Conservation (phyloP, 495 filamentous ascomycete species). For the Penicillium flavigenum region DNA sequence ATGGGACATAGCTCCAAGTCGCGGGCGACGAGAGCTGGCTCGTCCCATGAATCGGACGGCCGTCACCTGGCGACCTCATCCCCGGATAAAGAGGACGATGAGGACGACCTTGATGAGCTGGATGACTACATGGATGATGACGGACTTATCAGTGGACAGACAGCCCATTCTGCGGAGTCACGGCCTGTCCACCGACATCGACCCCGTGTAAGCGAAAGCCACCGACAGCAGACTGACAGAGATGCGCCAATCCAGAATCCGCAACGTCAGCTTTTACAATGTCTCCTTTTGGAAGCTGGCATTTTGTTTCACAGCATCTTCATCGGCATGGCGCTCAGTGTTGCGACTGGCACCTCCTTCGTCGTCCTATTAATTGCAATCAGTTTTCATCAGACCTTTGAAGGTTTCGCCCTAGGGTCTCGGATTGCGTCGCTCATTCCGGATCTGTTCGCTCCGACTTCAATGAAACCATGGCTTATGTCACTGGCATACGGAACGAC, state of each 20-base stretch:
- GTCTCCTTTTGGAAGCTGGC: slow-evolving; percentile 76
- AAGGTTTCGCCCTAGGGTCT: slow-evolving; percentile 73
- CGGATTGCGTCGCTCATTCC: slow-evolving; percentile 67
- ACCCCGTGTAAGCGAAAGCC: slow-evolving; percentile 16
- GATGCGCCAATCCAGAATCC: slow-evolving; percentile 39
- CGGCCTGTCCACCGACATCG: slow-evolving; percentile 15
- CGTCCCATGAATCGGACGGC: slow-evolving; percentile 16
- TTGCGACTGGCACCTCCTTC: slow-evolving; percentile 74
- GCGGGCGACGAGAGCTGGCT: slow-evolving; percentile 9
- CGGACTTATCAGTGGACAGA: slow-evolving; percentile 18
- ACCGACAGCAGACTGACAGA: slow-evolving; percentile 20
- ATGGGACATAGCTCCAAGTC: slow-evolving; percentile 18
- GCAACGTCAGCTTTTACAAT: slow-evolving; percentile 69
- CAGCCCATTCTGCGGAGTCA: slow-evolving; percentile 4
- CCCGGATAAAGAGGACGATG: slow-evolving; percentile 30
- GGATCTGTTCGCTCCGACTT: slow-evolving; percentile 47
- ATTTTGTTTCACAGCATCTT: slow-evolving; percentile 88
- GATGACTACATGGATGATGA: slow-evolving; percentile 30
- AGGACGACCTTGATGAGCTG: slow-evolving; percentile 32
- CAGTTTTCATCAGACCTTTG: slow-evolving; percentile 80
- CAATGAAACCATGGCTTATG: slow-evolving; percentile 86
- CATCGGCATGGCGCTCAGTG: slow-evolving; percentile 87
- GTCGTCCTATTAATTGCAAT: slow-evolving; percentile 79
- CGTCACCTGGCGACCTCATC: slow-evolving; percentile 6
- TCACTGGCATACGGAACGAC: slow-evolving; percentile 87